Conservation (phyloP, 352 stramenopile species). For the Phytopythium oedochilum region DNA sequence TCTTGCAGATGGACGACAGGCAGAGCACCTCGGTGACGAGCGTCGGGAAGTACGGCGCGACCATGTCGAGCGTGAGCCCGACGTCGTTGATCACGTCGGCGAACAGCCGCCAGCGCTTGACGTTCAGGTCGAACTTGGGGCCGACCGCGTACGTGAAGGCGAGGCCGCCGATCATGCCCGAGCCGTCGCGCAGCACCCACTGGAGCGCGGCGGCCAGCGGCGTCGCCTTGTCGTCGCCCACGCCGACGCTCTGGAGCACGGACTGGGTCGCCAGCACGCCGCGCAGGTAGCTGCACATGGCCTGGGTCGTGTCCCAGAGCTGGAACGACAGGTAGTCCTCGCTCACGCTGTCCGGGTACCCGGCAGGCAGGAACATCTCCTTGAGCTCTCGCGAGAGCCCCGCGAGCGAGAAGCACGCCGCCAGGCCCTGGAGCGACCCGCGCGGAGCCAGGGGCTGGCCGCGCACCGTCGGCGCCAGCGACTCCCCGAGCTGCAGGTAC, state of each 20-base stretch:
- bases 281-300: conserved; percentile 93
- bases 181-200: conserved; percentile 74
- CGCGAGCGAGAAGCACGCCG: conserved; percentile 21
- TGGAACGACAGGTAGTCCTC: conserved; percentile 94
- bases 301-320: conserved; percentile 93
- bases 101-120: conserved; percentile 96
- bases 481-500: conserved; percentile 40
- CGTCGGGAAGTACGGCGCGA: conserved; percentile 64
- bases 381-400: conserved; percentile 55
- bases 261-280: conserved; percentile 92
- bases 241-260: conserved; percentile 90
- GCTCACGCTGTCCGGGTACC: conserved; percentile 82
- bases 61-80: conserved; percentile 88
- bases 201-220: conserved; percentile 70
- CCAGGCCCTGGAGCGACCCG: conserved; percentile 3
- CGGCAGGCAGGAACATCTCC: conserved; percentile 84
- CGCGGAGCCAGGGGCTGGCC: conserved; percentile 3
- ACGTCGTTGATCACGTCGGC: conserved; percentile 97
- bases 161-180: conserved; percentile 88
- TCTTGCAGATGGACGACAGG: conserved; percentile 91
- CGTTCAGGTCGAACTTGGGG: conserved; percentile 91
- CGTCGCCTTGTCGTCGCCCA: conserved; percentile 85
- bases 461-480: conserved; percentile 17
- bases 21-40: conserved; percentile 71
- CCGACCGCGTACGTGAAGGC: conserved; percentile 91